These are phyloP conservation scores for Amanita rubescens DNA, from an alignment of 768 basidiomycete species.

Conservation along the genomic window DNA sequence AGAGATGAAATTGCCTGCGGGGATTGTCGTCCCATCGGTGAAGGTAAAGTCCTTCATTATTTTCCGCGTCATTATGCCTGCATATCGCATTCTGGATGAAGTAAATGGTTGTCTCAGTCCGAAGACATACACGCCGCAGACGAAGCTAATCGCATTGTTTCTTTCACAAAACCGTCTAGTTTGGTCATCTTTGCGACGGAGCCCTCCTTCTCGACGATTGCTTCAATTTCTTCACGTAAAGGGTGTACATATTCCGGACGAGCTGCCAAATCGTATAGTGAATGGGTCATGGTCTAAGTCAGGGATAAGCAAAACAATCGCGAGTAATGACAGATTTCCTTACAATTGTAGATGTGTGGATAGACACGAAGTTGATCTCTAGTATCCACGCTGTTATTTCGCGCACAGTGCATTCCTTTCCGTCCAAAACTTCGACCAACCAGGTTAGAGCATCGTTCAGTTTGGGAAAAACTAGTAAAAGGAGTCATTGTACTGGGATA, in stretches of 20 bases:
- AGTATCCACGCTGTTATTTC: constrained; percentile 29
- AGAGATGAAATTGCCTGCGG: constrained; percentile 17
- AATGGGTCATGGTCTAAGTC: constrained; percentile 28
- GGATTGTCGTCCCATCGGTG: constrained; percentile 20
- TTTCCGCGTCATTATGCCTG: constrained; percentile 22
- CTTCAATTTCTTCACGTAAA: constrained; percentile 37
- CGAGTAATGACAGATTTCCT: background rate
- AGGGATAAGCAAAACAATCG: background rate
- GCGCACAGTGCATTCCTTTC: constrained; percentile 18
- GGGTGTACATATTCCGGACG: constrained; percentile 24
- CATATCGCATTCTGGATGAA: constrained; percentile 17
- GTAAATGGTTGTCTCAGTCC: background rate
- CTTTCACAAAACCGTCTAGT: constrained; percentile 39
- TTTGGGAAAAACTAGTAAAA: background rate
- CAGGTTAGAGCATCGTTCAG: constrained; percentile 42
- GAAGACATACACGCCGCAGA: constrained; percentile 15
- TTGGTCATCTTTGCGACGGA: constrained; percentile 32
- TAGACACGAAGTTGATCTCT: constrained; percentile 33
- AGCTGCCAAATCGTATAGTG: constrained; percentile 30
- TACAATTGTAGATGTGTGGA: constrained; percentile 38
- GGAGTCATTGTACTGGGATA: background rate
- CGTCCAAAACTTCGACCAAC: constrained; percentile 33
- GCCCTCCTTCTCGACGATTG: constrained; percentile 26
- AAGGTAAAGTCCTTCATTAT: constrained; percentile 32
- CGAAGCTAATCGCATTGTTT: constrained; percentile 25